Percentiles rank a stretch among this genome's conserved stretches.
These are phyloP conservation scores for Plasmodium gonderi DNA, from an alignment of 169 alveolate species.

Conservation along the genomic window DNA sequence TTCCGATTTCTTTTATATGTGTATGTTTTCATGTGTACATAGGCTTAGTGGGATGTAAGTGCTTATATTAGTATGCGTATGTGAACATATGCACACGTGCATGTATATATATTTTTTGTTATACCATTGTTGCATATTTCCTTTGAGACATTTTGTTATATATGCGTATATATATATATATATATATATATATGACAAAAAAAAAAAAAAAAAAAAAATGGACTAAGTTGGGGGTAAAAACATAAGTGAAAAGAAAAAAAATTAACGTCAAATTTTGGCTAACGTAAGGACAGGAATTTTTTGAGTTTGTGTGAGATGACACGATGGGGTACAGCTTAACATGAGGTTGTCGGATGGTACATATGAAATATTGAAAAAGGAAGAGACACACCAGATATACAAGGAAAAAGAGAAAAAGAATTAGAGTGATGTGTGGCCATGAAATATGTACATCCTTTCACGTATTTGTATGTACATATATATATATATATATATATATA, in stretches of 20 bases:
- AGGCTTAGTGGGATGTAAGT: not conserved
- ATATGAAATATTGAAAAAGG: not conserved
- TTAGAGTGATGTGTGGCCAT: not conserved
- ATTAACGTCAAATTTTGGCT: no score
- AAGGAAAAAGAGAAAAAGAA: not conserved
- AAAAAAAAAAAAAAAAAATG: not conserved
- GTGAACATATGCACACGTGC: not conserved
- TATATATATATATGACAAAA: not conserved
- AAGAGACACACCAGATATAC: not conserved
- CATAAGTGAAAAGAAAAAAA: not conserved
- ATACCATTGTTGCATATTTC: not conserved
- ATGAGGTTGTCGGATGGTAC: not conserved
- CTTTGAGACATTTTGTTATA: not conserved
- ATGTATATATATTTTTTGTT: not conserved
- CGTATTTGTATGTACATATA: not conserved
- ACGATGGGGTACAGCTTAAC: not conserved
- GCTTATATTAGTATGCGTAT: not conserved
- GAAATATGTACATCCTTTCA: not conserved
- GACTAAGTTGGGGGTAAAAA: not conserved
- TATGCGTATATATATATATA: not conserved
- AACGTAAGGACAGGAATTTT: not conserved
- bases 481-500: not conserved
- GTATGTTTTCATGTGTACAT: not conserved
- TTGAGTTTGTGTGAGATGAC: no score
- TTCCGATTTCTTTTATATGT: no score